phyloP scores from a whole-genome alignment of 2,329 filamentous ascomycete genomes.

The Orbilia quercus region DNA sequence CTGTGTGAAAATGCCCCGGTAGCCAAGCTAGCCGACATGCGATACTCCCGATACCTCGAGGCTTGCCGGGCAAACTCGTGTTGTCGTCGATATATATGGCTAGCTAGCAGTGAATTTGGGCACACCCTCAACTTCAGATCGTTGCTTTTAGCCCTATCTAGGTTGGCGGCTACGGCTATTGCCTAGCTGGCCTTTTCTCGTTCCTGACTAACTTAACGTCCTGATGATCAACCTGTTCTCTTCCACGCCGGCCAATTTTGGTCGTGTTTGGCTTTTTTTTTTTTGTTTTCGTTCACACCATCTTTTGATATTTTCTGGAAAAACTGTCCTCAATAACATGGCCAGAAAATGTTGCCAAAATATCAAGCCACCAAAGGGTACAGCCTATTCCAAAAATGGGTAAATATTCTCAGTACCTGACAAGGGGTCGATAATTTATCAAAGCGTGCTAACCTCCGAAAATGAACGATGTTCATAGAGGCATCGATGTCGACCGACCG shows the following conservation, averaged over 20 bases:
- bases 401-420: constrained; percentile 21
- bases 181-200: constrained; percentile 17
- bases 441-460: background rate
- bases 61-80: constrained; percentile 9
- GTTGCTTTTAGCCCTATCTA: constrained; percentile 9
- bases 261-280: background rate
- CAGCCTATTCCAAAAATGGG: constrained; percentile 54
- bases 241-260: background rate
- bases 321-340: constrained; percentile 31
- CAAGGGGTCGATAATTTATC: constrained; percentile 1
- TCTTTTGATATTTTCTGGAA: constrained; percentile 15
- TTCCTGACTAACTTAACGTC: constrained; percentile 25
- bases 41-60: constrained; percentile 1
- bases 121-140: constrained; percentile 35
- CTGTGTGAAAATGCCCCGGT: too few species aligned
- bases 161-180: constrained; percentile 26
- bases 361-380: constrained; percentile 41
- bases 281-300: constrained; percentile 45
- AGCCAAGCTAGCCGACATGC: background rate
- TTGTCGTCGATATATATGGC: background rate
- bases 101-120: background rate
- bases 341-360: constrained; percentile 5
- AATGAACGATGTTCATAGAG: constrained; percentile 5
- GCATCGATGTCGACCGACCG: too few species aligned
- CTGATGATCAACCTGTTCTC: background rate